A percentile compares a stretch with the other conserved stretches of the same genome.
Evolutionary conservation across 257 asterid genomes (phyloP).

Genomic region (Verbascum thapsus): DNA sequence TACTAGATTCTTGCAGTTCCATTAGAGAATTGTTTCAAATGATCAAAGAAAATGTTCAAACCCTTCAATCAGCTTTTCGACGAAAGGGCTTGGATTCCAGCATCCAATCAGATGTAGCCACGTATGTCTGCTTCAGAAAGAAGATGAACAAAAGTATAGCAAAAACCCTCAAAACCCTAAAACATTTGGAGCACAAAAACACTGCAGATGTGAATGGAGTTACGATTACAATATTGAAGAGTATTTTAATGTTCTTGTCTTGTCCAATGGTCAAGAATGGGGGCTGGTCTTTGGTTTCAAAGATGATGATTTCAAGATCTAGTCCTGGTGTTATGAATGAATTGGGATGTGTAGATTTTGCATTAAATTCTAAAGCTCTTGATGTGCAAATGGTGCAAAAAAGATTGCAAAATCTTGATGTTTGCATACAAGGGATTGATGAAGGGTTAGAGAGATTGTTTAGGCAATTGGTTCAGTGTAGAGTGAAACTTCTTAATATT

Average conservation of each 20-base stretch:
- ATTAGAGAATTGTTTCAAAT: slow-evolving; percentile 40
- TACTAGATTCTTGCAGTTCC: slow-evolving; percentile 49
- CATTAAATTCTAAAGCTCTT: slow-evolving; percentile 15
- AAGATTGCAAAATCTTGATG: slow-evolving; percentile 41
- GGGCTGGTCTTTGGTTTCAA: slow-evolving; percentile 41
- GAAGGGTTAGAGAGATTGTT: slow-evolving; percentile 39
- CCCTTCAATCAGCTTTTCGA: slow-evolving; percentile 53
- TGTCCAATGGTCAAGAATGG: slow-evolving; percentile 21
- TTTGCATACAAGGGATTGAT: slow-evolving; percentile 43
- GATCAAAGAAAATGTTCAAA: slow-evolving; percentile 50
- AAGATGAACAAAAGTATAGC: slow-evolving; percentile 38
- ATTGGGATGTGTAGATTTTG: slow-evolving; percentile 40
- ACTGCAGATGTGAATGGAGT: slow-evolving; percentile 28
- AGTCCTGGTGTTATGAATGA: slow-evolving; percentile 22
- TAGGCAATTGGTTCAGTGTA: slow-evolving; percentile 44
- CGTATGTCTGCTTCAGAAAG: slow-evolving; percentile 39
- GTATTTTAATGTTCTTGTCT: slow-evolving; percentile 34
- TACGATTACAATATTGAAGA: slow-evolving; percentile 28
- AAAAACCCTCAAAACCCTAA: slow-evolving; percentile 39
- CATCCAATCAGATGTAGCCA: slow-evolving; percentile 29
- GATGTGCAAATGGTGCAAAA: slow-evolving; percentile 36
- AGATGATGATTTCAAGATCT: slow-evolving; percentile 39
- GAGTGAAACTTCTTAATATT: slow-evolving; percentile 50
- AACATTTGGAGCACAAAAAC: no score
- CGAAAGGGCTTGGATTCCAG: slow-evolving; percentile 47